Evolutionary conservation across 2,329 filamentous ascomycete genomes (phyloP), one percentile per base, ranked within the genome.

Genomic region (Exophiala aquamarina): DNA sequence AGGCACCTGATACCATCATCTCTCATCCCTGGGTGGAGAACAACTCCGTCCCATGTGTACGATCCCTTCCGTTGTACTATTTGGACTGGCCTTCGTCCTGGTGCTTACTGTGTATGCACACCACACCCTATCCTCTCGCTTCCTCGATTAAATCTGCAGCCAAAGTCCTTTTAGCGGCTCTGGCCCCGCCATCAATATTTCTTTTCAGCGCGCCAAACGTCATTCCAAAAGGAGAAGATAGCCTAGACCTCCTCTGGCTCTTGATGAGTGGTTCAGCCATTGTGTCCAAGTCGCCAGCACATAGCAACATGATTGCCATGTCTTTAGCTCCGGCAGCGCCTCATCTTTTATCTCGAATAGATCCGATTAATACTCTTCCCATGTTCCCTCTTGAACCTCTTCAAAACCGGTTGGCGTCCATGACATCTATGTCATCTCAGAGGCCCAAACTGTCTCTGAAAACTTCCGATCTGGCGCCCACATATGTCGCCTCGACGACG

Each of bases 361-460:
- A 36, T 31, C 21, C 21, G n/a, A 34, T 15, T n/a, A 40, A 19
- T 15, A n/a, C 47, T 9, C 31, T 47, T 17, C 39, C 41, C 18
- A 39, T 41, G 20, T 19, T 43, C 15, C 41, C 41, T 18, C 33
- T 46, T 23, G 29, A 52, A 19, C 21, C 34, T 38, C 17, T 46
- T 7, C 23, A n/a, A 15, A 9, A 23, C 17, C 21, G 14, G 35
- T 39, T 44, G n/a, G 21, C 35, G 13, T 32, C 42, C 28, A 39
- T 50, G 41, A 44, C 49, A n/a, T 33, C 49, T 37, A 37, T 37
- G 35, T 18, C 35, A 37, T 37, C 35, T n/a, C 67, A 69, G 42
- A 69, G 78, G 50, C 81, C 81, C 1, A 83, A 81, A 64, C 71
- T 84, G 41, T 79, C 78, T 31, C 70, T 84, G 42, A 78, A 84